These are phyloP conservation scores for Leucocoprinus sp. DNA, from an alignment of 768 basidiomycete species.

Conservation along the genomic window DNA sequence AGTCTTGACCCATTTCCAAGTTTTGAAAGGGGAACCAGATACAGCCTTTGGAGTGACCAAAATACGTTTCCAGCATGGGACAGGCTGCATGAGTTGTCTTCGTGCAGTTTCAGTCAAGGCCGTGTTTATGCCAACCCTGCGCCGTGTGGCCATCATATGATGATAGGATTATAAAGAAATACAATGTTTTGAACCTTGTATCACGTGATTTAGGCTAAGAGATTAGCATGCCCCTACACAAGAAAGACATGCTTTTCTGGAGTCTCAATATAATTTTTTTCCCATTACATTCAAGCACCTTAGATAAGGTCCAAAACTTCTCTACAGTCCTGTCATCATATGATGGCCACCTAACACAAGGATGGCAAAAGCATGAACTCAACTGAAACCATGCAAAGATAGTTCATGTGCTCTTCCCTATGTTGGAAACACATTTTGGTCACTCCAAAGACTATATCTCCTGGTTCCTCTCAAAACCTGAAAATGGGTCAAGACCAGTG, in stretches of 20 bases:
- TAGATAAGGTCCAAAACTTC: background rate
- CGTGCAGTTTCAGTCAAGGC: conserved; percentile 76
- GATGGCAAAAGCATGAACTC: conserved; percentile 71
- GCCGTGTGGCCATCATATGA: conserved; percentile 59
- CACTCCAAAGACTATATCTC: conserved; percentile 44
- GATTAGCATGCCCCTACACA: too few relatives aligned
- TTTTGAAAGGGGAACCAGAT: conserved; percentile 50
- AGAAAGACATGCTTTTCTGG: too few relatives aligned
- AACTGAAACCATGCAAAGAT: conserved; percentile 22
- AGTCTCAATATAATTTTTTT: too few relatives aligned
- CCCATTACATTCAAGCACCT: too few relatives aligned
- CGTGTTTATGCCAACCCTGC: conserved; percentile 69
- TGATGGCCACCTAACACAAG: conserved; percentile 66
- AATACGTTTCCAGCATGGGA: conserved; percentile 78
- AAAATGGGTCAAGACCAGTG: conserved; percentile 78
- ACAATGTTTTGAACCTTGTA: background rate
- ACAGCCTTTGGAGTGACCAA: conserved; percentile 57
- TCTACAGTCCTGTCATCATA: conserved; percentile 26
- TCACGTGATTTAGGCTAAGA: too few relatives aligned
- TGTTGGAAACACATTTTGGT: conserved; percentile 82
- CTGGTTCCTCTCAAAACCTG: conserved; percentile 57
- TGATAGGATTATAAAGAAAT: conserved; percentile 20
- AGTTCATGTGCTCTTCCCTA: conserved; percentile 16
- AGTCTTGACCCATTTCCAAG: conserved; percentile 75
- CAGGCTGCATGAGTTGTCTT: conserved; percentile 82